Percentiles rank a stretch among this genome's conserved stretches.
Conservation (phyloP, 2,329 filamentous ascomycete species). For the Botrytis elliptica region DNA sequence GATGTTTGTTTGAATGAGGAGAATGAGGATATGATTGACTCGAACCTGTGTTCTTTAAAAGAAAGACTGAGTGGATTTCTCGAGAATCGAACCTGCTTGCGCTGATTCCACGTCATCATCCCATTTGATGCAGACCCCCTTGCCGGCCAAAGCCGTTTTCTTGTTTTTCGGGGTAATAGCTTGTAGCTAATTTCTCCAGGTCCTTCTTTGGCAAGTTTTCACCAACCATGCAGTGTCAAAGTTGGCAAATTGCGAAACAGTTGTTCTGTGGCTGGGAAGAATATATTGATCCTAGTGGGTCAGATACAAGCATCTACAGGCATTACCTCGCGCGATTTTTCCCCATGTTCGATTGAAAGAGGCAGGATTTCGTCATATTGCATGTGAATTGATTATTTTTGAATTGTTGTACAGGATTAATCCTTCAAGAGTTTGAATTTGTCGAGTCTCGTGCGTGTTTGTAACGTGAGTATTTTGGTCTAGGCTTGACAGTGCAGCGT, state of each 20-base stretch:
- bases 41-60: constrained; percentile 19
- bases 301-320: constrained; percentile 2
- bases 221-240: constrained; percentile 3
- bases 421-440: not conserved
- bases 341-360: constrained; percentile 12
- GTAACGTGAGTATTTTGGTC: not conserved
- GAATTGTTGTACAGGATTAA: not conserved
- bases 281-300: constrained; percentile 11
- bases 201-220: constrained; percentile 11
- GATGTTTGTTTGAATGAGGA: not conserved
- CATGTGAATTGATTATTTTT: constrained; percentile 11
- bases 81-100: constrained; percentile 9
- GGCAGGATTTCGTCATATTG: constrained; percentile 17
- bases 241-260: constrained; percentile 14
- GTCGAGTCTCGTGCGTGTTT: not conserved
- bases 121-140: not conserved
- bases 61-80: constrained; percentile 16
- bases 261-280: constrained; percentile 12
- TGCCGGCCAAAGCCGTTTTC: constrained; percentile 1
- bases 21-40: constrained; percentile 6
- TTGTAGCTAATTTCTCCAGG: constrained; percentile 7
- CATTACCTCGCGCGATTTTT: not conserved
- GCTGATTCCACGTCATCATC: constrained; percentile 19
- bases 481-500: not conserved
- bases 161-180: constrained; percentile 16